Evolutionary conservation across 805 yeast species (phyloP), one percentile per base, ranked within the genome.

Genomic region (Blastobotrys peoriensis): DNA sequence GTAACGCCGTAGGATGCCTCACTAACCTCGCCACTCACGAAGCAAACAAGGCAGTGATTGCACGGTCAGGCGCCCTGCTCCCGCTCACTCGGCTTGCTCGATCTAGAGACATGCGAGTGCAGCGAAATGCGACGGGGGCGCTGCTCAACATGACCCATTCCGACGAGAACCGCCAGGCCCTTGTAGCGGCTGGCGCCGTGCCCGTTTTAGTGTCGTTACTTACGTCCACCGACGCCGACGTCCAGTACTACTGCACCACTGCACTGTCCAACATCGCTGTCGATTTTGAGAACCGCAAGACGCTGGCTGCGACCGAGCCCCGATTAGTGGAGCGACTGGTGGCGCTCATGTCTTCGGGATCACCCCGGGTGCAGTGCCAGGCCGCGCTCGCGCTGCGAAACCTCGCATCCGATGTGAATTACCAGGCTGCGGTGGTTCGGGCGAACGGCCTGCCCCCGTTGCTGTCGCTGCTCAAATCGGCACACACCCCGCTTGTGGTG

Each of bases 1-100:
- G 99, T 66, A 93, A 93, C 62, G 98, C 99, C 2, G 98, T 93
- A 46, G 99, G 99, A 15, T 93, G 98, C 64, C 89, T 93, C 60
- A 93, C 99, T 30, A 93, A 93, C 62, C 76, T 93, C 65, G 98
- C 98, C 5, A 93, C 98, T 4, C 96, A 86, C 67, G 99, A 93
- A 66, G 96, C 87, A 59, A 93, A 93, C 68, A 93, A 93, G 65
- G 81, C 93, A 43, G 88, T 87, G 63, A 93, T 93, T 58, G 99
- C 99, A 17, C 83, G 88, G 40, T 82, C 94, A 18, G 99, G 98
- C 16, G 98, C 98, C 1, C 74, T 93, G 48, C 82, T 87, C 23
- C 98, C 98, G 3, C 75, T 93, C 57, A 91, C 98, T 1, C 87
- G 86, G 65, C 74, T 93, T 52, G 98, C 98, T 10, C 88, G 86